A percentile compares a stretch with the other conserved stretches of the same genome.
Conservation (phyloP, 306 rosid genomes). For the Ormosia emarginata region DNA sequence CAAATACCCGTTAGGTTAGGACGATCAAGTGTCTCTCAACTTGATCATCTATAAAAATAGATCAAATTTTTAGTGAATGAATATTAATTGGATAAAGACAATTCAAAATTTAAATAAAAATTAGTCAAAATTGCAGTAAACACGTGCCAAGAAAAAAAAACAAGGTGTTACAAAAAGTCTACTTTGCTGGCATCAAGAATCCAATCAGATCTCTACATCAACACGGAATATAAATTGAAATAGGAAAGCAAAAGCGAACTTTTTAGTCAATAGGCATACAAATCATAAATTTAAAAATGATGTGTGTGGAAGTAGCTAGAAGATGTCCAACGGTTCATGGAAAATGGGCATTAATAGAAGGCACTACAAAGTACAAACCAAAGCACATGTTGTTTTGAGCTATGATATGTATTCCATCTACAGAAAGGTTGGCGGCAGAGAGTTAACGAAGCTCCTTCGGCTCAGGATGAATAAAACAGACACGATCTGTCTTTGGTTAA, state of each 20-base stretch:
- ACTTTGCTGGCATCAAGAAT: neutral
- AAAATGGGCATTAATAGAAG: neutral
- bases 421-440: neutral
- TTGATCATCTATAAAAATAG: no score
- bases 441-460: no score
- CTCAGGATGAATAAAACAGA: no score
- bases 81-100: no score
- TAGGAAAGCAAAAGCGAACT: neutral
- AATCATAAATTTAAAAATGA: neutral
- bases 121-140: neutral
- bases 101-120: no score
- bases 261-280: neutral
- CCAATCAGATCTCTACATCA: neutral
- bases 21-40: no score
- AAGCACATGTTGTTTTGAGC: neutral
- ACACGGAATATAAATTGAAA: neutral
- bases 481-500: no score
- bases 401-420: neutral
- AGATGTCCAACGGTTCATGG: neutral
- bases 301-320: neutral
- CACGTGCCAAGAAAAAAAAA: neutral
- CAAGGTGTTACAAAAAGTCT: neutral
- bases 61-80: no score
- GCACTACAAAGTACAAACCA: neutral
- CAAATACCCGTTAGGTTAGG: no score